A percentile compares a stretch with the other conserved stretches of the same genome.
Conservation (phyloP, 495 filamentous ascomycete species). For the Pyrenula massariospora region DNA sequence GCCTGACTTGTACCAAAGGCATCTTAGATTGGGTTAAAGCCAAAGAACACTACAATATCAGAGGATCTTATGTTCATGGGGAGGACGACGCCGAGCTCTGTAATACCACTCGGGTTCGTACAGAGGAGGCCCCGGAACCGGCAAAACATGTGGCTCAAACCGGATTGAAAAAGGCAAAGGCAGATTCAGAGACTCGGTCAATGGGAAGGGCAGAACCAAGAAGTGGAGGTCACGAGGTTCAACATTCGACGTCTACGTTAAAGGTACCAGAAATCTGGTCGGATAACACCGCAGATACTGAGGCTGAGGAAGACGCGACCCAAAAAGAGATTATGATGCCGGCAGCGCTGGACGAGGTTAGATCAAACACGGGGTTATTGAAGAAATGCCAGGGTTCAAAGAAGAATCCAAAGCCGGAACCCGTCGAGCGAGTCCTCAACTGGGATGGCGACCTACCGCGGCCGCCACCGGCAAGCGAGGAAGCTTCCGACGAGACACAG, state of each 20-base stretch:
- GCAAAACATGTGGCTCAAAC: neutral
- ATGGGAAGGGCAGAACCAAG: too few relatives aligned
- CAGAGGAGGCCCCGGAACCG: neutral
- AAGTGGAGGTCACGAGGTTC: too few relatives aligned
- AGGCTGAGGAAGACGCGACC: neutral
- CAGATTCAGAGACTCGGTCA: neutral
- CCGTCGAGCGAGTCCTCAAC: constrained; percentile 1
- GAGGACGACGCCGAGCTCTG: constrained; percentile 17
- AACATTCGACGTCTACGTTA: neutral
- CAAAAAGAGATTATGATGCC: neutral
- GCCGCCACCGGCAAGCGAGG: neutral
- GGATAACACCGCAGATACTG: neutral
- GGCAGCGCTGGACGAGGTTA: too few relatives aligned
- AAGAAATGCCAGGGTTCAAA: neutral
- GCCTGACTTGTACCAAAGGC: constrained; percentile 42
- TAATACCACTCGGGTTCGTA: neutral
- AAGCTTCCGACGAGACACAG: constrained; percentile 2
- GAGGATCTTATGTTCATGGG: constrained; percentile 20
- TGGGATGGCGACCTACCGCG: constrained; percentile 4
- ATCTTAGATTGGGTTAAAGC: constrained; percentile 31
- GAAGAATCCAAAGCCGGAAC: neutral
- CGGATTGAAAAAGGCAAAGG: neutral
- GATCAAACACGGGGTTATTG: too few relatives aligned
- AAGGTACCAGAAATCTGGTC: neutral
- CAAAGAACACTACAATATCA: constrained; percentile 33